phyloP scores from a whole-genome alignment of 192 early-diverging fungal species.

The Umbelopsis ramanniana region DNA sequence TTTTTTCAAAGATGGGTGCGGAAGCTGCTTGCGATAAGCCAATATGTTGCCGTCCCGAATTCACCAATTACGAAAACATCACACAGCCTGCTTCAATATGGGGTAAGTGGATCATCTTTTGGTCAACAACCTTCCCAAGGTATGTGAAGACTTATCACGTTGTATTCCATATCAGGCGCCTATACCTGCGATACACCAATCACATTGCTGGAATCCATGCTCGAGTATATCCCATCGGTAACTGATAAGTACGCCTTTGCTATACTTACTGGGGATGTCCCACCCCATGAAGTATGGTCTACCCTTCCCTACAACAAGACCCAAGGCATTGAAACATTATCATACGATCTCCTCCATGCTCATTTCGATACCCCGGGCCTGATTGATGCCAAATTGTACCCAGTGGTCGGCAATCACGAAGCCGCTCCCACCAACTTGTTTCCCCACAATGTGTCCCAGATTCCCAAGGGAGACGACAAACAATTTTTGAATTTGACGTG shows the following conservation, averaged over 20 bases:
- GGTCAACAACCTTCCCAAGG: background rate
- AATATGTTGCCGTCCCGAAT: conserved; percentile 55
- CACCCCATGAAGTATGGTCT: conserved; percentile 60
- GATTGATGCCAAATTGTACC: conserved; percentile 48
- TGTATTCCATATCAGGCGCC: conserved; percentile 47
- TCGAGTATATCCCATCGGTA: conserved; percentile 49
- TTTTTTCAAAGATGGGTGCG: conserved; percentile 38
- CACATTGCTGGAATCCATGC: conserved; percentile 48
- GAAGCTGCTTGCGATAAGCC: conserved; percentile 55
- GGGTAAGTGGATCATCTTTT: conserved; percentile 37
- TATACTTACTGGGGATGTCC: conserved; percentile 61
- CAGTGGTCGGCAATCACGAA: conserved; percentile 61
- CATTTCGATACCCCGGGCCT: conserved; percentile 34
- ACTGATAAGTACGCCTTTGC: conserved; percentile 46
- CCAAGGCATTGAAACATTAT: conserved; percentile 39
- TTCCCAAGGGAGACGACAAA: conserved; percentile 24
- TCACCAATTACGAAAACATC: conserved; percentile 38
- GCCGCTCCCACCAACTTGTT: conserved; percentile 53
- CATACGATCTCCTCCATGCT: conserved; percentile 38
- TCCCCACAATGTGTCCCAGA: conserved; percentile 22
- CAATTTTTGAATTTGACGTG: conserved; percentile 40
- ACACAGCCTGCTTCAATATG: conserved; percentile 37
- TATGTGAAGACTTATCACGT: conserved; percentile 22
- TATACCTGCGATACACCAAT: conserved; percentile 55
- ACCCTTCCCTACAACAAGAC: conserved; percentile 46